These are phyloP conservation scores for Gillenia trifoliata DNA, from an alignment of 306 rosid species.

Conservation along the genomic window DNA sequence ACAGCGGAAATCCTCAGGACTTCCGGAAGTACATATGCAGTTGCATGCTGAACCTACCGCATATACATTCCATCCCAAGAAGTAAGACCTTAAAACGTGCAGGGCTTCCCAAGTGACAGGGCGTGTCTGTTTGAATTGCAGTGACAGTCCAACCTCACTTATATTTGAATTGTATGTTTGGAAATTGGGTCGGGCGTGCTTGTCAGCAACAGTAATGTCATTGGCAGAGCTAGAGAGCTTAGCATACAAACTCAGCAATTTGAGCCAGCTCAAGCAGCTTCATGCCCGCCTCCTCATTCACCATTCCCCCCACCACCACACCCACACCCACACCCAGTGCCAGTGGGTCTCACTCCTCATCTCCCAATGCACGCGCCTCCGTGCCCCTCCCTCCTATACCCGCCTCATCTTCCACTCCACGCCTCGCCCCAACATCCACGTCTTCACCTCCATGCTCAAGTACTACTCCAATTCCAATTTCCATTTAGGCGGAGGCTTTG, in stretches of 20 bases:
- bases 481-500: slow-evolving; percentile 10
- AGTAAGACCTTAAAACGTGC: background rate
- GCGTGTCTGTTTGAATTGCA: no score
- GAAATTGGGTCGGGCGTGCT: no score
- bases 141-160: no score
- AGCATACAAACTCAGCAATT: slow-evolving; percentile 22
- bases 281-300: slow-evolving; percentile 46
- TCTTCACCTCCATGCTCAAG: slow-evolving; percentile 51
- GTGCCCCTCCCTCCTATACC: slow-evolving; percentile 45
- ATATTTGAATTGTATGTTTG: no score
- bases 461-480: slow-evolving; percentile 39
- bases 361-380: slow-evolving; percentile 50
- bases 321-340: slow-evolving; percentile 33
- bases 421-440: slow-evolving; percentile 26
- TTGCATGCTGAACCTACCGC: slow-evolving; percentile 79
- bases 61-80: background rate
- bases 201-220: background rate
- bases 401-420: slow-evolving; percentile 34
- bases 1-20: slow-evolving; percentile 69
- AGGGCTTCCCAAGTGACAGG: no score
- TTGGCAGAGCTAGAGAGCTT: slow-evolving; percentile 1
- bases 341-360: slow-evolving; percentile 47
- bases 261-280: slow-evolving; percentile 32
- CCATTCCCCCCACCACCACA: slow-evolving; percentile 41
- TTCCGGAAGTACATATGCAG: slow-evolving; percentile 81